These are phyloP conservation scores for Haplosporangium sp. DNA, from an alignment of 371 early-diverging fungal genomes.

Conservation along the genomic window DNA sequence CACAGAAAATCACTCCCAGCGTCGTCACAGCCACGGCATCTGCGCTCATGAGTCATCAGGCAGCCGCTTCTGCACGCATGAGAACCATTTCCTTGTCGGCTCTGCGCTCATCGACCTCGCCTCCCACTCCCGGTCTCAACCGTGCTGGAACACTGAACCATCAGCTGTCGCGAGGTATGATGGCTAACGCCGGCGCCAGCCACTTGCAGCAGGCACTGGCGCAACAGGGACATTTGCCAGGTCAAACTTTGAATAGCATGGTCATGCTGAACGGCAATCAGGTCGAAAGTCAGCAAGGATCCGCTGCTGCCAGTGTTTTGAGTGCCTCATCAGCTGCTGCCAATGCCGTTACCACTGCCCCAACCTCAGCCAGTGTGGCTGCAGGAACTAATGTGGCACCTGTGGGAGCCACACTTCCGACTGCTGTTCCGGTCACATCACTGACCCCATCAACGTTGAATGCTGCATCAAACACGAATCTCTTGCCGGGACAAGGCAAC, in stretches of 20 bases:
- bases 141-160: constrained; percentile 37
- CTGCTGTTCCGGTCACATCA: constrained; percentile 25
- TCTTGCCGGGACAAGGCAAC: constrained; percentile 37
- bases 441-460: constrained; percentile 22
- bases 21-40: constrained; percentile 48
- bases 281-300: constrained; percentile 27
- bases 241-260: constrained; percentile 25
- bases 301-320: constrained; percentile 9
- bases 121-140: constrained; percentile 28
- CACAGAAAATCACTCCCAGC: constrained; percentile 47
- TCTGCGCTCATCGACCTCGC: constrained; percentile 49
- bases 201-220: constrained; percentile 56
- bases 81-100: constrained; percentile 55
- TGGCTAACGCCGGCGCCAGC: constrained; percentile 37
- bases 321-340: constrained; percentile 6
- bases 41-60: constrained; percentile 50
- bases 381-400: constrained; percentile 9
- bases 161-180: constrained; percentile 40
- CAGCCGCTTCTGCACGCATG: constrained; percentile 42
- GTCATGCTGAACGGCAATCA: constrained; percentile 50
- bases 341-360: constrained; percentile 5
- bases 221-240: constrained; percentile 25
- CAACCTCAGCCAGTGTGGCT: constrained; percentile 5
- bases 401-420: constrained; percentile 15
- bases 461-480: constrained; percentile 8